These are phyloP conservation scores for Metschnikowia kofuensis DNA, from an alignment of 805 yeast genomes.

Conservation along the genomic window DNA sequence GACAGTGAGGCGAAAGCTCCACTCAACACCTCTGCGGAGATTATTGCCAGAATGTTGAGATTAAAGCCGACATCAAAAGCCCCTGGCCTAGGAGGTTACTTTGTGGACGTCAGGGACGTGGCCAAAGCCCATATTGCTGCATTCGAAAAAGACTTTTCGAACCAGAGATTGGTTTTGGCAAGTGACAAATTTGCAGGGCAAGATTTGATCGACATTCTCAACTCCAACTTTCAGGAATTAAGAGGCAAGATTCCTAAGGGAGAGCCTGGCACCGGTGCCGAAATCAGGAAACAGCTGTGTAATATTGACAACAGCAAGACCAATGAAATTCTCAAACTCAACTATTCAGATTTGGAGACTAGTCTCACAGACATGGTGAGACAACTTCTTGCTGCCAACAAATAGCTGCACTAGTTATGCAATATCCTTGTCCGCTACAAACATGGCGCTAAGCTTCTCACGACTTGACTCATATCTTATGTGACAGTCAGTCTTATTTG, in stretches of 20 bases:
- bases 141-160: slow-evolving; percentile 16
- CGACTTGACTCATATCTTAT: too few relatives aligned
- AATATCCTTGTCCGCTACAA: too few relatives aligned
- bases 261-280: slow-evolving; percentile 32
- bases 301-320: slow-evolving; percentile 37
- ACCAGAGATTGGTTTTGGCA: slow-evolving; percentile 30
- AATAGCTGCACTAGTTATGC: background rate
- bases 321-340: slow-evolving; percentile 34
- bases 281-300: slow-evolving; percentile 18
- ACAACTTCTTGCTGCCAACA: slow-evolving; percentile 30
- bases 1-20: slow-evolving; percentile 28
- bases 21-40: slow-evolving; percentile 33
- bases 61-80: slow-evolving; percentile 20
- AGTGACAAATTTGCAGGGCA: slow-evolving; percentile 28
- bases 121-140: slow-evolving; percentile 18
- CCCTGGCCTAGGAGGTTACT: slow-evolving; percentile 23
- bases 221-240: slow-evolving; percentile 35
- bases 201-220: slow-evolving; percentile 30
- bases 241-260: slow-evolving; percentile 45
- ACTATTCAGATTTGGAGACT: slow-evolving; percentile 36
- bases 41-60: slow-evolving; percentile 40
- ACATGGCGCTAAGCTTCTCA: too few relatives aligned
- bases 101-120: slow-evolving; percentile 24
- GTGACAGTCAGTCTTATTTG: too few relatives aligned
- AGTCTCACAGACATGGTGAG: slow-evolving; percentile 42